Evolutionary conservation across 1,284 basidiomycete species (phyloP).

Genomic region (Boletus semigastroideus): DNA sequence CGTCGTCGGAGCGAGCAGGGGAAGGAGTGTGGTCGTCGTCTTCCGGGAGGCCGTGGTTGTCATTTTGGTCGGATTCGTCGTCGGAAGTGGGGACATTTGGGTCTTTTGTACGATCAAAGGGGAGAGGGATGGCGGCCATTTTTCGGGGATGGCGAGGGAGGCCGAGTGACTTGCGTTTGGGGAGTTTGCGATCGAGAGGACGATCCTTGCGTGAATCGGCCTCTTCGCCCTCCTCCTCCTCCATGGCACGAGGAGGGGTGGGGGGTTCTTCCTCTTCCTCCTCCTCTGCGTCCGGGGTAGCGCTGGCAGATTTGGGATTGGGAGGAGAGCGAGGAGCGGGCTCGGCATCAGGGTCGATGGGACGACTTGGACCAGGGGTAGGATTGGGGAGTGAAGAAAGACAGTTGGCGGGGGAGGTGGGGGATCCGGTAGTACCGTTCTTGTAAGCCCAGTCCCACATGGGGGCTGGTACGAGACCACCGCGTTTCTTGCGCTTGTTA

Average conservation of each 20-base stretch:
- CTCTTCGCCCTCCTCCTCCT: constrained; percentile 61
- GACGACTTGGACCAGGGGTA: constrained; percentile 13
- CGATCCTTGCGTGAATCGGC: constrained; percentile 38
- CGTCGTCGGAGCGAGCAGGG: constrained; percentile 26
- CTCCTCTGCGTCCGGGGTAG: constrained; percentile 43
- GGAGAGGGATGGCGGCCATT: constrained; percentile 18
- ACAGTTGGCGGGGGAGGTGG: constrained; percentile 12
- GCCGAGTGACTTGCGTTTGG: constrained; percentile 4
- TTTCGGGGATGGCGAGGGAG: constrained; percentile 2
- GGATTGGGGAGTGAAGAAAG: constrained; percentile 1
- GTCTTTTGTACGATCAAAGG: constrained; percentile 24
- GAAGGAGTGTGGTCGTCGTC: constrained; percentile 19
- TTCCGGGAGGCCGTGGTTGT: constrained; percentile 12
- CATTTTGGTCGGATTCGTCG: constrained; percentile 18
- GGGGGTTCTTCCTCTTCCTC: constrained; percentile 48
- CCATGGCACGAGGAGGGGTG: constrained; percentile 56
- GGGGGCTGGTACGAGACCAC: constrained; percentile 65
- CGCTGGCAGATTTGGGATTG: constrained; percentile 18
- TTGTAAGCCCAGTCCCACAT: constrained; percentile 78
- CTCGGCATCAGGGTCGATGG: constrained; percentile 1
- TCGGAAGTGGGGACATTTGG: constrained; percentile 23
- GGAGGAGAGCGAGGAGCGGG: not conserved
- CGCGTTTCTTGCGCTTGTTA: constrained; percentile 54
- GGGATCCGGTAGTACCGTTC: constrained; percentile 19
- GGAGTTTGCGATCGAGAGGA: constrained; percentile 25